phyloP scores from a whole-genome alignment of 352 stramenopile species.

The Pythium coloratum region DNA sequence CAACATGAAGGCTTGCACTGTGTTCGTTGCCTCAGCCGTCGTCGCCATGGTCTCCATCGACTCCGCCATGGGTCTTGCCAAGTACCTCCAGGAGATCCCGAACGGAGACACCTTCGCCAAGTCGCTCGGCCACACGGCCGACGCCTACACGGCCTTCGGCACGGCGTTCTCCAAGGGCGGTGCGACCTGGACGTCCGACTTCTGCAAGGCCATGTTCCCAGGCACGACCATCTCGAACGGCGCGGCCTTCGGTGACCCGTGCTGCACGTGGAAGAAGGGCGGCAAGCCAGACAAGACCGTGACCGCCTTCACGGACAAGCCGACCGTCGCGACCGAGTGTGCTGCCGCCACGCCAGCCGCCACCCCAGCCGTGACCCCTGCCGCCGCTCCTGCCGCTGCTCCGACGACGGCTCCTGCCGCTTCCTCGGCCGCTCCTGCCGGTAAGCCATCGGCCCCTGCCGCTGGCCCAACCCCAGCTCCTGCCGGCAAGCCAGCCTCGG shows the following conservation, averaged over 20 bases:
- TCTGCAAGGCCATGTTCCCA: conserved; percentile 42
- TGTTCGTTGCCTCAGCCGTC: conserved; percentile 73
- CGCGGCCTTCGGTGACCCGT: conserved; percentile 53
- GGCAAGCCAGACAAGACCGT: conserved; percentile 13
- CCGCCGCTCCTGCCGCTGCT: conserved; percentile 3
- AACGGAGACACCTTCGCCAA: conserved; percentile 42
- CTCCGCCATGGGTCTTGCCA: conserved; percentile 45
- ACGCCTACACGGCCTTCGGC: conserved; percentile 39
- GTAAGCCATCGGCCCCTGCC: background rate
- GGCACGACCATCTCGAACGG: conserved; percentile 46
- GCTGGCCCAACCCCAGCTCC: background rate
- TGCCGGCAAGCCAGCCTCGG: background rate
- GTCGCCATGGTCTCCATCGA: conserved; percentile 77
- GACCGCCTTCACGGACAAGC: conserved; percentile 15
- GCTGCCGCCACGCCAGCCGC: background rate
- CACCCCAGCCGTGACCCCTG: background rate
- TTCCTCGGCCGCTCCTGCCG: background rate
- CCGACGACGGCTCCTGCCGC: background rate
- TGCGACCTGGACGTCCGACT: conserved; percentile 30
- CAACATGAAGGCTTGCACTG: conserved; percentile 68
- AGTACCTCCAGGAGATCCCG: conserved; percentile 39
- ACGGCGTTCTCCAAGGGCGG: conserved; percentile 32
- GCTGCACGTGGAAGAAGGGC: conserved; percentile 41
- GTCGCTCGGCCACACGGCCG: conserved; percentile 34
- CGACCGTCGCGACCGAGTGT: conserved; percentile 6